Percentiles rank a stretch among this genome's conserved stretches.
phyloP scores from a whole-genome alignment of 1,284 basidiomycete species.

The Dichomitus squalens region DNA sequence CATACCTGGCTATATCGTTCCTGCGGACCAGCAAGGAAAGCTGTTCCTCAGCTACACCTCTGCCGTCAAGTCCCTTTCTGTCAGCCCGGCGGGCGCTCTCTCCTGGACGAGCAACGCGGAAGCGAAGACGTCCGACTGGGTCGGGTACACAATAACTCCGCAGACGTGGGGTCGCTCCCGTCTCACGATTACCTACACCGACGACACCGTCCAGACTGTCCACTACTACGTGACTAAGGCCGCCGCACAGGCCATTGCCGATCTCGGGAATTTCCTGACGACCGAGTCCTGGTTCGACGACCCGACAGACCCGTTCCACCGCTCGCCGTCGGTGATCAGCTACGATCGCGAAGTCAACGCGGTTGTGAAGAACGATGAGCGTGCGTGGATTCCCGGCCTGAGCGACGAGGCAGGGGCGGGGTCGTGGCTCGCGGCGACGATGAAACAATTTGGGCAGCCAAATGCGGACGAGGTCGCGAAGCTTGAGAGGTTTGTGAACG shows the following conservation, averaged over 20 bases:
- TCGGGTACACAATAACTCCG: slow-evolving; percentile 51
- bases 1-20: slow-evolving; percentile 57
- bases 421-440: slow-evolving; percentile 56
- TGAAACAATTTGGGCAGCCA: slow-evolving; percentile 60
- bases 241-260: slow-evolving; percentile 46
- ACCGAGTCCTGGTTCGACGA: slow-evolving; percentile 58
- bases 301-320: slow-evolving; percentile 51
- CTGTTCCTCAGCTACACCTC: slow-evolving; percentile 53
- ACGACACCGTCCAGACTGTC: slow-evolving; percentile 55
- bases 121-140: slow-evolving; percentile 44
- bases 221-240: slow-evolving; percentile 56
- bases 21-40: slow-evolving; percentile 51
- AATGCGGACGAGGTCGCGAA: slow-evolving; percentile 53
- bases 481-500: slow-evolving; percentile 51
- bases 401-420: slow-evolving; percentile 63
- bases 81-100: slow-evolving; percentile 51
- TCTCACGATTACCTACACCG: slow-evolving; percentile 51
- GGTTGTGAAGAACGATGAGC: slow-evolving; percentile 45
- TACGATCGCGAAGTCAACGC: slow-evolving; percentile 57
- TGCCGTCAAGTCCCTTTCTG: slow-evolving; percentile 43
- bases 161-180: slow-evolving; percentile 53
- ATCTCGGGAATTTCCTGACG: slow-evolving; percentile 58
- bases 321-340: slow-evolving; percentile 58
- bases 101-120: slow-evolving; percentile 49
- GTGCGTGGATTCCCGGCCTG: slow-evolving; percentile 60